phyloP scores from a whole-genome alignment of 2,329 filamentous ascomycete genomes.

The Penicillium sp. region DNA sequence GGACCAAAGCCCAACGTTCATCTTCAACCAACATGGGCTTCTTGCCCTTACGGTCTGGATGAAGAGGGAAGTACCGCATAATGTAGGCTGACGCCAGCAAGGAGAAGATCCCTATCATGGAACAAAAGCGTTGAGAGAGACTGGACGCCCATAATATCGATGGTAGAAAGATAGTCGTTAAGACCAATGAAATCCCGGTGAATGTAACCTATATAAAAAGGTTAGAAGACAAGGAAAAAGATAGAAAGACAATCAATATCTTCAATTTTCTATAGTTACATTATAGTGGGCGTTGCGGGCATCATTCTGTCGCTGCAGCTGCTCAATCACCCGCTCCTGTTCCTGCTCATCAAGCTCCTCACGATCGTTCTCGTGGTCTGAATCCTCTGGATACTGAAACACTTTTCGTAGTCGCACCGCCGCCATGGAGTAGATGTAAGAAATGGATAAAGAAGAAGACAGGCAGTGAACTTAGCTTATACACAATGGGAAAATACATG shows the following conservation, averaged over 20 bases:
- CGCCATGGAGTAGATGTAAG: conserved; percentile 36
- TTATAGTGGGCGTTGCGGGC: conserved; percentile 42
- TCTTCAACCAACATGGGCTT: conserved; percentile 23
- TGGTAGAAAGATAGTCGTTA: conserved; percentile 33
- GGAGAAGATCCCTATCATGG: conserved; percentile 36
- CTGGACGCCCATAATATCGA: conserved; percentile 27
- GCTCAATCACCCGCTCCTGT: conserved; percentile 43
- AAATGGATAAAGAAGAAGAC: neutral
- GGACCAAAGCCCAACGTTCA: conserved; percentile 20
- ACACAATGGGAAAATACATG: neutral
- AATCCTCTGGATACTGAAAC: conserved; percentile 72
- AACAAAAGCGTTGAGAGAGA: conserved; percentile 26
- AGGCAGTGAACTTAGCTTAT: neutral
- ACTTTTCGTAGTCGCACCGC: conserved; percentile 70
- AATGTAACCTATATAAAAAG: conserved; percentile 32
- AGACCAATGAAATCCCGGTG: conserved; percentile 37
- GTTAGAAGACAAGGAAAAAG: neutral
- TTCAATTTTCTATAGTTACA: conserved; percentile 26
- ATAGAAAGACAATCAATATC: neutral
- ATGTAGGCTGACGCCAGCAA: conserved; percentile 40
- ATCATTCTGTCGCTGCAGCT: conserved; percentile 39
- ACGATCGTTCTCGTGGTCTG: conserved; percentile 52
- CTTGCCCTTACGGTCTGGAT: conserved; percentile 32
- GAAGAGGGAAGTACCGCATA: conserved; percentile 34
- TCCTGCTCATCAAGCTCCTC: conserved; percentile 73